A percentile compares a stretch with the other conserved stretches of the same genome.
These are phyloP conservation scores for Xylaria sp. DNA, from an alignment of 2,329 filamentous ascomycete species.

Conservation along the genomic window DNA sequence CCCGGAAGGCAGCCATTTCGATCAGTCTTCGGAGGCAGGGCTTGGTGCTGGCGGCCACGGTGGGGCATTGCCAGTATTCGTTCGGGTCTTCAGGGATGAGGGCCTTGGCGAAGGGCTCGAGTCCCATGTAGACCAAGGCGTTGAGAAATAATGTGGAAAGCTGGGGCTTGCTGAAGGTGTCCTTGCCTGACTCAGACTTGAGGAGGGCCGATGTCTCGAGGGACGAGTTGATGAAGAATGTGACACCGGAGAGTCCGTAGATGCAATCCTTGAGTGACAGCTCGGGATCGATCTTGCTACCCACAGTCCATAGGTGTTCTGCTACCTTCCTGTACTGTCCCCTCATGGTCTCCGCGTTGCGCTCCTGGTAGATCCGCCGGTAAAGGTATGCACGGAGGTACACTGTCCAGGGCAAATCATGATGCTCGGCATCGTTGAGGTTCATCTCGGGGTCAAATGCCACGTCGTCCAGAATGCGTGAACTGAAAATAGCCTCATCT, in stretches of 20 bases:
- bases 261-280: conserved; percentile 18
- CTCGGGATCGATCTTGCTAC: conserved; percentile 17
- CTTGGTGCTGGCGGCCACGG: conserved; percentile 19
- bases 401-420: conserved; percentile 17
- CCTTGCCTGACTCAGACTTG: conserved; percentile 15
- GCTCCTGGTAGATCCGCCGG: conserved; percentile 17
- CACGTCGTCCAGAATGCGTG: conserved; percentile 17
- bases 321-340: conserved; percentile 20
- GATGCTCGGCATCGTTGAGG: conserved; percentile 14
- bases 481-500: conserved; percentile 21
- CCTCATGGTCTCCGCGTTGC: conserved; percentile 17
- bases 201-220: conserved; percentile 17
- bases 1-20: conserved; percentile 18
- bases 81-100: conserved; percentile 20
- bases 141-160: conserved; percentile 21
- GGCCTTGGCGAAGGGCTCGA: conserved; percentile 18
- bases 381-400: conserved; percentile 18
- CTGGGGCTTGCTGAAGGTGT: conserved; percentile 16
- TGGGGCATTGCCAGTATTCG: conserved; percentile 21
- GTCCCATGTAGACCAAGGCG: conserved; percentile 20
- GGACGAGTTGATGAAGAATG: conserved; percentile 21
- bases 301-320: conserved; percentile 16
- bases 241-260: conserved; percentile 16
- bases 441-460: conserved; percentile 17
- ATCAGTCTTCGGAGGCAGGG: conserved; percentile 18